phyloP scores from a whole-genome alignment of 129 eudicot genomes.

The Lonicera japonica region DNA sequence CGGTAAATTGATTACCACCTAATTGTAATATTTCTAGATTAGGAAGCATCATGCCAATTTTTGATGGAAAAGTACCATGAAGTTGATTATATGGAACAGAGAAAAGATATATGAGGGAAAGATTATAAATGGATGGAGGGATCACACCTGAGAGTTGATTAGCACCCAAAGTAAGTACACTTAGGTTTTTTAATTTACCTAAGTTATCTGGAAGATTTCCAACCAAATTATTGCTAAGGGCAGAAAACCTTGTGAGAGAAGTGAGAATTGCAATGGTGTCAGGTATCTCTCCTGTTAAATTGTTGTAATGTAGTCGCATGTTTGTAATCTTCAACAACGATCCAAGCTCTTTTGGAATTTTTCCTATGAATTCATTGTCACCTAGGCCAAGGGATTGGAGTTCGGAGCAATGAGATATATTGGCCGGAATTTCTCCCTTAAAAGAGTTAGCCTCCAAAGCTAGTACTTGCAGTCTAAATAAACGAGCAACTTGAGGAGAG shows the following conservation, averaged over 20 bases:
- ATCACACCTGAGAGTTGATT: conserved; percentile 14
- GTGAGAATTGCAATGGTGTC: too few relatives aligned
- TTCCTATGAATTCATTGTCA: too few relatives aligned
- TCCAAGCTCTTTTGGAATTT: too few relatives aligned
- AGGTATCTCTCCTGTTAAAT: too few relatives aligned
- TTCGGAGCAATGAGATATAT: too few relatives aligned
- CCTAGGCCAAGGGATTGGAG: too few relatives aligned
- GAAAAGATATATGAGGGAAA: conserved; percentile 10
- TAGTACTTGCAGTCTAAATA: not conserved
- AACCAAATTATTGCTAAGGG: too few relatives aligned
- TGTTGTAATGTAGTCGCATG: too few relatives aligned
- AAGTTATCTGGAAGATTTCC: conserved; percentile 24
- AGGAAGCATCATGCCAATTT: conserved; percentile 23
- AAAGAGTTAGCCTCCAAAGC: too few relatives aligned
- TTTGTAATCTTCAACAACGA: too few relatives aligned
- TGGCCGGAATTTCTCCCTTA: too few relatives aligned
- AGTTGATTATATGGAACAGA: conserved; percentile 14
- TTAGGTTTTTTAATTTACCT: not conserved
- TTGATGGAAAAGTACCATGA: conserved; percentile 15
- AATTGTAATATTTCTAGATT: not conserved
- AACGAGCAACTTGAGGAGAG: conserved; percentile 1
- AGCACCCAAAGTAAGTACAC: not conserved
- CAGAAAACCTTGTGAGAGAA: too few relatives aligned
- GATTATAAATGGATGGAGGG: conserved; percentile 22
- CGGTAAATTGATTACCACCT: conserved; percentile 12